phyloP scores from a whole-genome alignment of 192 early-diverging fungal species.

The Umbelopsis isabellina region DNA sequence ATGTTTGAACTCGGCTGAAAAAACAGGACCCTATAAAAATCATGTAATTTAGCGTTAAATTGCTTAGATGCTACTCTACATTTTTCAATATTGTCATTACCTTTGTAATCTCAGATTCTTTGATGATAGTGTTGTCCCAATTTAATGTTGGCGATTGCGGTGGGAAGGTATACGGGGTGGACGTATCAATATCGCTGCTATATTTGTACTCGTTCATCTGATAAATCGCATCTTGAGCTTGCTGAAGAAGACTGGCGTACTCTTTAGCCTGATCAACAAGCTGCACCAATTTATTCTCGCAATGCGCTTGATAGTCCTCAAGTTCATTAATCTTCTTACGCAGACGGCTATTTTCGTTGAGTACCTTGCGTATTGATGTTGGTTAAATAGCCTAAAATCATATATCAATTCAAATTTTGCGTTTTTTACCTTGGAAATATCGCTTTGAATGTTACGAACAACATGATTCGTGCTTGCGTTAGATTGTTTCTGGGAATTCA shows the following conservation, averaged over 20 bases:
- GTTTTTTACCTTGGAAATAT: conserved; percentile 51
- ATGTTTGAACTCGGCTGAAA: conserved; percentile 50
- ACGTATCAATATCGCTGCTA: neutral
- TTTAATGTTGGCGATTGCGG: neutral
- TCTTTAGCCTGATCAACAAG: conserved; percentile 62
- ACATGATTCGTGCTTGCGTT: conserved; percentile 62
- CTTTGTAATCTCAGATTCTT: conserved; percentile 45
- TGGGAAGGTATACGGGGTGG: neutral
- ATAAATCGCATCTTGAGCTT: conserved; percentile 64
- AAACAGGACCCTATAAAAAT: conserved; percentile 42
- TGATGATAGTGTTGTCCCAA: conserved; percentile 23
- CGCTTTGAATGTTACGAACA: conserved; percentile 59
- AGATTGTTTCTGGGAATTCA: conserved; percentile 57
- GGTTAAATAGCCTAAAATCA: neutral
- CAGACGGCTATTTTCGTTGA: conserved; percentile 57
- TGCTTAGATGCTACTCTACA: neutral
- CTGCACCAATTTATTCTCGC: conserved; percentile 54
- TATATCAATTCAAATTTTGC: neutral
- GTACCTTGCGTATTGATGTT: conserved; percentile 25
- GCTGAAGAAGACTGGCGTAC: conserved; percentile 59
- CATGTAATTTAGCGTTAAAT: neutral
- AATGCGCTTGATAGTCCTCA: conserved; percentile 56
- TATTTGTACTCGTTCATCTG: conserved; percentile 17
- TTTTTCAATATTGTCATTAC: conserved; percentile 11
- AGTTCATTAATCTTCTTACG: conserved; percentile 55